Base-by-base conservation (phyloP, 129 eudicot species). In the Tagetes patula region DNA sequence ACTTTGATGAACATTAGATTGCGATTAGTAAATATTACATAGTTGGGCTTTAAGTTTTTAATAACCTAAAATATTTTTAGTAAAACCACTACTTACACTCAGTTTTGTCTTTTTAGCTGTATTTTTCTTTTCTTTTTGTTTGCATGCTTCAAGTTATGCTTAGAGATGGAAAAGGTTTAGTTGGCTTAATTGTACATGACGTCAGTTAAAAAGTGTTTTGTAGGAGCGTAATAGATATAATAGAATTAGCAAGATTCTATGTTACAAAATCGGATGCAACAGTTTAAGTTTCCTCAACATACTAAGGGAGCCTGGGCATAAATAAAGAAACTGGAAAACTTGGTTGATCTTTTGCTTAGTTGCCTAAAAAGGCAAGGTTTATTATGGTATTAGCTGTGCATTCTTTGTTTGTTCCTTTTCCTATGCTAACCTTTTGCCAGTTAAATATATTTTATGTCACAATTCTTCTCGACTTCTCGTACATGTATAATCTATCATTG, bases 21-120 rank as follows among this genome's bases (percentile, higher is more conserved):
- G 55, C 67, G 65, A 56, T 56, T 56, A 27, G 55, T 71, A 71
- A 38, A 33, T 34, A 6, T 52, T 50, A 50, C 32, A 31, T 65
- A 37, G 14, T 10, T 65, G 45, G 54, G 43, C 64, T 65, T 52
- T 65, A 49, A 75, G 52, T 53, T 65, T 75, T 39, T 75, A 37
- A 38, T 40, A 54, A 55, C 33, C n/a, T 42, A 9, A 55, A 33
- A 13, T 20, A 39, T 75, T 8, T 48, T 8, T 75, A 54, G 9
- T 14, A 34, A 41, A 68, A 32, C 32, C 74, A 76, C 60, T 36
- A 41, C 14, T 3, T 36, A 67, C 46, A 13, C 46, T 65, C 11
- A 8, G 7, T 52, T 40, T 14, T 20, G 64, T 50, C 33, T 53
- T 45, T 37, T 38, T 52, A 20, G 27, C 27, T 20, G 27, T 20